Percentiles rank a stretch among this genome's conserved stretches.
These are phyloP conservation scores for Aphanoascus verrucosus DNA, from an alignment of 2,329 filamentous ascomycete species.

Conservation along the genomic window DNA sequence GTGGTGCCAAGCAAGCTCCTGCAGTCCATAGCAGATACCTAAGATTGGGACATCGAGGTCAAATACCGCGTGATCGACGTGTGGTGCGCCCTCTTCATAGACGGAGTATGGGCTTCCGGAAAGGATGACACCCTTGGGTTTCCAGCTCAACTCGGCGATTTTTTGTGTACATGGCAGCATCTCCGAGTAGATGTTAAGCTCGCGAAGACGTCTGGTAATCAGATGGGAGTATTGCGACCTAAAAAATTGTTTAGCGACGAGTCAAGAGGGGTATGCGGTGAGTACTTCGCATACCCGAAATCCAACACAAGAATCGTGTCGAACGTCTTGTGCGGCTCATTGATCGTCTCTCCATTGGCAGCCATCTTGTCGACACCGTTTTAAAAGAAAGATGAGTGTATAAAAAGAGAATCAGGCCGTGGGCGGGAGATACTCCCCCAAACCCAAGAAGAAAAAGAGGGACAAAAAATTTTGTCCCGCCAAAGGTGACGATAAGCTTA, in stretches of 20 bases:
- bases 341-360: constrained; percentile 15
- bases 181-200: constrained; percentile 74
- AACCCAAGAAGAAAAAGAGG: background rate
- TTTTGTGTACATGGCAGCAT: constrained; percentile 77
- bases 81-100: constrained; percentile 65
- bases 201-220: constrained; percentile 31
- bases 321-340: constrained; percentile 24
- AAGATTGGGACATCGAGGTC: constrained; percentile 57
- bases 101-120: constrained; percentile 67
- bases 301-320: constrained; percentile 21
- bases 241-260: background rate
- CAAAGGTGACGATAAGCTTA: constrained; percentile 9
- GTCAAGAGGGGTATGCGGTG: background rate
- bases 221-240: constrained; percentile 14
- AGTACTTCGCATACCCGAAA: constrained; percentile 5
- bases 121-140: constrained; percentile 73
- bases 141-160: constrained; percentile 62
- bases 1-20: constrained; percentile 65
- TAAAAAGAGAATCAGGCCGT: background rate
- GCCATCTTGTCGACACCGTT: constrained; percentile 16
- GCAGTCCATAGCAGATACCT: constrained; percentile 51
- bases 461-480: background rate
- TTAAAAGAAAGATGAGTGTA: background rate
- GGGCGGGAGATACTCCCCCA: constrained; percentile 8
- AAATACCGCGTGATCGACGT: constrained; percentile 67